Evolutionary conservation across 2,329 filamentous ascomycete species (phyloP), one percentile per base, ranked within the genome.

Genomic region (Cladosporium velox): DNA sequence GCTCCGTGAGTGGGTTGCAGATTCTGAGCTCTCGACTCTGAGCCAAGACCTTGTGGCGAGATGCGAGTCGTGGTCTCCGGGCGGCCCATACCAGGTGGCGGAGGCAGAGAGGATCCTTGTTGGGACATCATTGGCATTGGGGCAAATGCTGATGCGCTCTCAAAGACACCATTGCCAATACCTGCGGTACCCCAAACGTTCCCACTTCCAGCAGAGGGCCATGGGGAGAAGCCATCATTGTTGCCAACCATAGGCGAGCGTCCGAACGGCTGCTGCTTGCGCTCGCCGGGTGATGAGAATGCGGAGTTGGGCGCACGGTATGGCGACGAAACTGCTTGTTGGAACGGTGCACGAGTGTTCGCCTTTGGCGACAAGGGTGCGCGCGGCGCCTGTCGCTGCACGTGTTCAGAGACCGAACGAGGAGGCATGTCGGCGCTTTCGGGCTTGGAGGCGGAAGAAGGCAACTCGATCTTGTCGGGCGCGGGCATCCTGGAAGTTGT

Each of bases 141-240:
- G 24, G 73, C 73, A 57, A 75, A 76, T 24, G 64, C 67, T 57
- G 69, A 71, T 21, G 69, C 61, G 54, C 69, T 72, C 65, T 86
- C 87, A 72, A 93, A 93, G 0, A 90, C 92, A 52, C 91, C 91
- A 75, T 93, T 93, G 3, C 91, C 91, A 24, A 93, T 87, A 12
- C 87, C 88, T 64, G 88, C 85, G 70, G 91, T 88, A 21, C 88
- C 90, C 91, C 91, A 93, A 21, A 93, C 89, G 73, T 90, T 91
- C 58, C 85, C 82, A 14, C 63, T 79, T 73, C 82, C 76, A 12
- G 80, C 69, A 82, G 83, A 57, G 49, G 73, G 71, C 74, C 73
- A 76, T 51, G 72, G 70, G 12, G 72, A 67, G 54, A 69, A 72
- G 4, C 68, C 65, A 59, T 74, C 72, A 59, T 66, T 71, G 65